These are phyloP conservation scores for Brassica nigra DNA, from an alignment of 345 rosid genomes.

Conservation along the genomic window DNA sequence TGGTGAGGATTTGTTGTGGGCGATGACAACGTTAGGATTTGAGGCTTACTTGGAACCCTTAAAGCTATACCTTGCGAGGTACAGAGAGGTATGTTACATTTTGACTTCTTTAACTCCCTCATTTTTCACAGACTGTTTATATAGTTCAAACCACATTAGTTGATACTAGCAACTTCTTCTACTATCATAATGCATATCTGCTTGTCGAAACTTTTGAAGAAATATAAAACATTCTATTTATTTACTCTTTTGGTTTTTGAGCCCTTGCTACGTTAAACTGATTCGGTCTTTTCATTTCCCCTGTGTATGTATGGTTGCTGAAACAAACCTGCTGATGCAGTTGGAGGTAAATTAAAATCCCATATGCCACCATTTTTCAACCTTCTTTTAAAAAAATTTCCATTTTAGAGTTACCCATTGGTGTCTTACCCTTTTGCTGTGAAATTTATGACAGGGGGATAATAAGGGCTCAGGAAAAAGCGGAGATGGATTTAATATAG, in stretches of 20 bases:
- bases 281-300: not conserved
- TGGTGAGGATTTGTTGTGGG: conserved; percentile 82
- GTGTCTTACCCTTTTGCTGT: conserved; percentile 10
- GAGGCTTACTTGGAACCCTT: conserved; percentile 69
- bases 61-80: conserved; percentile 60
- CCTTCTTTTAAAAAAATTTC: not conserved
- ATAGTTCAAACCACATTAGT: no score
- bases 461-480: conserved; percentile 67
- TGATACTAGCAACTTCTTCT: no score
- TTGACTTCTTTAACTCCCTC: not conserved
- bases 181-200: no score
- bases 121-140: no score
- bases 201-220: no score
- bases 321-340: conserved; percentile 41
- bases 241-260: not conserved
- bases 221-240: no score
- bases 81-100: conserved; percentile 53
- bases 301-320: conserved; percentile 25
- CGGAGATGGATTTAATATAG: conserved; percentile 66
- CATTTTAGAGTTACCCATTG: not conserved
- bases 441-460: conserved; percentile 53
- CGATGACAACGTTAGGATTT: conserved; percentile 75
- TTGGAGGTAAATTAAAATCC: conserved; percentile 60
- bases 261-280: not conserved
- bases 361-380: not conserved